Conservation (phyloP, 495 filamentous ascomycete species). For the Penicillium flavigenum region DNA sequence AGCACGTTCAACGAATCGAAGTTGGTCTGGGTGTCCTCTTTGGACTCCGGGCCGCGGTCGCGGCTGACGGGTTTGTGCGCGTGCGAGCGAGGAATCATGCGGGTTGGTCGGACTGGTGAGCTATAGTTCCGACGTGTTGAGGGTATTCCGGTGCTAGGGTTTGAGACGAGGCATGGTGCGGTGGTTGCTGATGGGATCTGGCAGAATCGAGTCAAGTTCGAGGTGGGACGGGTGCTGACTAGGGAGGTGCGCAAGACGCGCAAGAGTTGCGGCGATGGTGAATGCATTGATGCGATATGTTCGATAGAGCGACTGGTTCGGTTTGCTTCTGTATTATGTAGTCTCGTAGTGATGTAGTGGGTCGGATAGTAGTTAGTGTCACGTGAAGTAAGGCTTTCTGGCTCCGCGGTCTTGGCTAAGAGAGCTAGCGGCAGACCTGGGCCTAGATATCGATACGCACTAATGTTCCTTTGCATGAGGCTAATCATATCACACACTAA, state of each 20-base stretch:
- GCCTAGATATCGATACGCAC: background rate
- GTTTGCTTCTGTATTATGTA: slow-evolving; percentile 1
- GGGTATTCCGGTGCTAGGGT: background rate
- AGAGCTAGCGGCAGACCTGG: background rate
- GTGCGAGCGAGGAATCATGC: slow-evolving; percentile 44
- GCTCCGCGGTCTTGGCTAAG: slow-evolving; percentile 1
- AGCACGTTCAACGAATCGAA: slow-evolving; percentile 76
- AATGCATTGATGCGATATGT: slow-evolving; percentile 33
- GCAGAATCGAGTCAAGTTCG: slow-evolving; percentile 20
- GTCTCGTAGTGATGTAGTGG: background rate
- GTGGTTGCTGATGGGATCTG: slow-evolving; percentile 11
- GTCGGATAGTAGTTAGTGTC: background rate
- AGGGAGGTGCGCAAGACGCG: slow-evolving; percentile 44
- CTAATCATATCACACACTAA: background rate
- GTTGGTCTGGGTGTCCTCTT: slow-evolving; percentile 70
- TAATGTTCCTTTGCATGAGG: background rate
- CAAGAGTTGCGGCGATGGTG: slow-evolving; percentile 47
- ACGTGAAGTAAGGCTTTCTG: slow-evolving; percentile 3
- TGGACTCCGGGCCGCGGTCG: slow-evolving; percentile 59
- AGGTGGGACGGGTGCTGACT: slow-evolving; percentile 10
- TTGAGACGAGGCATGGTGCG: slow-evolving; percentile 15
- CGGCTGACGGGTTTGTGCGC: slow-evolving; percentile 40
- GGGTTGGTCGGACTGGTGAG: slow-evolving; percentile 29
- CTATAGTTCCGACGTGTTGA: slow-evolving; percentile 32
- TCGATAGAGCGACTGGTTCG: background rate